These are phyloP conservation scores for Ceratocystis colombiana DNA, from an alignment of 2,329 filamentous ascomycete species.

Conservation along the genomic window DNA sequence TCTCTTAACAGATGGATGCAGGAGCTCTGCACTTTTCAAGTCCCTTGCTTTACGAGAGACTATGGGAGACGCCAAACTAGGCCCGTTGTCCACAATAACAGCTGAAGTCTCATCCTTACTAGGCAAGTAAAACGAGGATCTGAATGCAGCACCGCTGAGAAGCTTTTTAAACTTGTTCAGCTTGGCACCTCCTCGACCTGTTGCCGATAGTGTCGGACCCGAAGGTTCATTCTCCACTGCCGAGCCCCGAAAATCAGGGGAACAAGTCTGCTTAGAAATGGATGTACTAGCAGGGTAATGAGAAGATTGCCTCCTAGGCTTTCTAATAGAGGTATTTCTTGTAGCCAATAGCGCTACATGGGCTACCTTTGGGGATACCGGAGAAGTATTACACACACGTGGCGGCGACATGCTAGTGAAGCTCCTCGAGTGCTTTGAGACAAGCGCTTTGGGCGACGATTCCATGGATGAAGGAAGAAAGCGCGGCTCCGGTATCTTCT, in stretches of 20 bases:
- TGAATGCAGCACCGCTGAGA: conserved; percentile 32
- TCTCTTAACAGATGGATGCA: conserved; percentile 30
- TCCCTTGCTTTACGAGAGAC: conserved; percentile 30
- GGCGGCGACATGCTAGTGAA: neutral
- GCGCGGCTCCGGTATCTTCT: neutral
- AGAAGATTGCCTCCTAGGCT: conserved; percentile 16
- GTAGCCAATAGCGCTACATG: conserved; percentile 18
- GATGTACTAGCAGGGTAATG: conserved; percentile 10
- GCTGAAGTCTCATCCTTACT: conserved; percentile 24
- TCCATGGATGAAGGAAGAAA: neutral
- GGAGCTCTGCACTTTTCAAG: conserved; percentile 33
- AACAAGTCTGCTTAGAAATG: neutral
- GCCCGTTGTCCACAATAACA: conserved; percentile 34
- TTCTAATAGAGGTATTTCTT: neutral
- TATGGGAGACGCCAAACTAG: conserved; percentile 28
- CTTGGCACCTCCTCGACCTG: conserved; percentile 27
- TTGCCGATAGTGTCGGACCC: neutral
- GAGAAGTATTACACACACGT: neutral
- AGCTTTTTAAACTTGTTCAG: conserved; percentile 36
- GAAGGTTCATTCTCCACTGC: neutral
- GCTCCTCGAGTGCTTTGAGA: neutral
- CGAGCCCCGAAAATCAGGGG: conserved; percentile 3
- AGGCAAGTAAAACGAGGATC: conserved; percentile 22
- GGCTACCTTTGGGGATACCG: neutral
- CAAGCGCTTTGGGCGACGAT: conserved; percentile 7